Percentiles rank a stretch among this genome's conserved stretches.
Conservation (phyloP, 495 filamentous ascomycete genomes). For the Penicillium argentinense region DNA sequence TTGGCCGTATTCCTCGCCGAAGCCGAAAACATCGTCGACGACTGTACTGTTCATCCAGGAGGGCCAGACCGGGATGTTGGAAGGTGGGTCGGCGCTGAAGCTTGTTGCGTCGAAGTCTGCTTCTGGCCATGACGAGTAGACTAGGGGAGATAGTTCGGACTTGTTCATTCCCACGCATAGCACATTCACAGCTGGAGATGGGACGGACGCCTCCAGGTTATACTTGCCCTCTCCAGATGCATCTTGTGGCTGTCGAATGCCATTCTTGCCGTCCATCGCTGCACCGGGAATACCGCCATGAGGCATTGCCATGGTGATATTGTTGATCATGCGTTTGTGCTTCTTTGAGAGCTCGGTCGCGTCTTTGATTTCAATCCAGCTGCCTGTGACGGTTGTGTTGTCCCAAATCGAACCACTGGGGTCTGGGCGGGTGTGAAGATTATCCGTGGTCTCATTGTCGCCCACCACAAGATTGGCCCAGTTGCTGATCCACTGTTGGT, state of each 20-base stretch:
- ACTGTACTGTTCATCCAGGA: conserved; percentile 56
- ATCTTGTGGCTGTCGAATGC: conserved; percentile 65
- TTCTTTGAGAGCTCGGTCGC: conserved; percentile 44
- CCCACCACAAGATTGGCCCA: conserved; percentile 47
- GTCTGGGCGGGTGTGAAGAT: conserved; percentile 44
- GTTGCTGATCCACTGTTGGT: conserved; percentile 40
- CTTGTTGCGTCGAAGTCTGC: conserved; percentile 35
- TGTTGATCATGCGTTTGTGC: conserved; percentile 59
- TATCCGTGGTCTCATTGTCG: conserved; percentile 34
- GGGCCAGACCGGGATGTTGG: conserved; percentile 24
- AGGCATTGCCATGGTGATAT: conserved; percentile 73
- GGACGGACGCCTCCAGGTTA: conserved; percentile 60
- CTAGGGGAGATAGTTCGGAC: conserved; percentile 58
- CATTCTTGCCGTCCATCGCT: conserved; percentile 55
- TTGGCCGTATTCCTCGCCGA: conserved; percentile 49
- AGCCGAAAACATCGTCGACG: conserved; percentile 69
- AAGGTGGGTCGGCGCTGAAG: conserved; percentile 20
- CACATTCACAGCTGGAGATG: conserved; percentile 65
- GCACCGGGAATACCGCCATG: conserved; percentile 66
- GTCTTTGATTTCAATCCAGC: conserved; percentile 58
- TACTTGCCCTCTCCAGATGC: conserved; percentile 66
- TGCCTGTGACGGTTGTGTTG: conserved; percentile 61
- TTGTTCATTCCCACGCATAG: conserved; percentile 63
- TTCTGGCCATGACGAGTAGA: conserved; percentile 59
- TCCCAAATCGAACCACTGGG: conserved; percentile 60